phyloP scores from a whole-genome alignment of 345 rosid species.

The Camelina sativa region DNA sequence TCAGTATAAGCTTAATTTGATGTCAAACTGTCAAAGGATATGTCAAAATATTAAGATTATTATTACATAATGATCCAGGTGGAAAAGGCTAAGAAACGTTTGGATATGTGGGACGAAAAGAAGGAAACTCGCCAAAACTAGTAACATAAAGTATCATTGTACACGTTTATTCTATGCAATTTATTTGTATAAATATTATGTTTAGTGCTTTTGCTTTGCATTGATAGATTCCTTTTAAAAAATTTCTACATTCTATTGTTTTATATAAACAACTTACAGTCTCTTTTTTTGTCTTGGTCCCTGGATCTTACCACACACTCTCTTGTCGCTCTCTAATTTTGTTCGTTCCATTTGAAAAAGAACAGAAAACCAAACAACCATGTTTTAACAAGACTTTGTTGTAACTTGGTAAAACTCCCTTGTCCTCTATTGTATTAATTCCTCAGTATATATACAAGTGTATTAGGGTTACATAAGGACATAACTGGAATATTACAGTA shows the following conservation, averaged over 20 bases:
- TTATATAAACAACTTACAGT: no score
- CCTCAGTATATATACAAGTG: no score
- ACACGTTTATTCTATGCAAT: no score
- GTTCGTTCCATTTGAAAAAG: not conserved
- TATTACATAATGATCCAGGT: constrained; percentile 50
- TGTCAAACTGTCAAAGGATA: not conserved
- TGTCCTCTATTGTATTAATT: no score
- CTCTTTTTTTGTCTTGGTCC: not conserved
- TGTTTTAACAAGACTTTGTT: not conserved
- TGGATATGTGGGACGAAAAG: constrained; percentile 71
- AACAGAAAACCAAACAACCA: not conserved
- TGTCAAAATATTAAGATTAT: not conserved
- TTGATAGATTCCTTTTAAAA: no score
- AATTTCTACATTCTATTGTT: no score
- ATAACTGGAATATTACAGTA: no score
- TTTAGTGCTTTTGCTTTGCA: no score
- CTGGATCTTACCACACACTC: not conserved
- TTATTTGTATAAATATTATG: no score
- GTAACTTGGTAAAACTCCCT: no score
- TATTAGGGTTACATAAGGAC: no score
- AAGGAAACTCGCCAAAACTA: constrained; percentile 38
- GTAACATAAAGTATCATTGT: not conserved
- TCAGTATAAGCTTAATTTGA: not conserved
- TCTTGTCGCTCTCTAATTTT: not conserved
- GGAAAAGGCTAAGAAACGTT: constrained; percentile 55